Conservation (phyloP, 164 flowering plant genomes). For the Sedum album region DNA sequence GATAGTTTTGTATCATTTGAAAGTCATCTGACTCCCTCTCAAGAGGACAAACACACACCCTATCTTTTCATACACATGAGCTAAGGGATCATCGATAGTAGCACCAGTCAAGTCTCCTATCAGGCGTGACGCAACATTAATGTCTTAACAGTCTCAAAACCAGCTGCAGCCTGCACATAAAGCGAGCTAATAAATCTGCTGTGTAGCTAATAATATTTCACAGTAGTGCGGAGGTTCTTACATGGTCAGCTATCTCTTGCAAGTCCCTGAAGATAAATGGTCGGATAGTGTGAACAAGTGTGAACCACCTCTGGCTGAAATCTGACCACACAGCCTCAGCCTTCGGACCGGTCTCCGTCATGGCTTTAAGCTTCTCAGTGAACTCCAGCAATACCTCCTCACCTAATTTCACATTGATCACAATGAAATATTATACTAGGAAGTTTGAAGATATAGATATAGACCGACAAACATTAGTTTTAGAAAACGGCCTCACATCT, state of each 20-base stretch:
- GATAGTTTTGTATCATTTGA: slow-evolving; percentile 59
- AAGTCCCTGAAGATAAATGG: slow-evolving; percentile 49
- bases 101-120: slow-evolving; percentile 67
- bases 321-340: slow-evolving; percentile 51
- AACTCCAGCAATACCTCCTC: slow-evolving; percentile 46
- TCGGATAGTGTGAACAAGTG: slow-evolving; percentile 55
- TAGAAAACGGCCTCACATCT: slow-evolving; percentile 34
- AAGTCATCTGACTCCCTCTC: slow-evolving; percentile 62
- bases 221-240: slow-evolving; percentile 16
- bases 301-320: slow-evolving; percentile 69
- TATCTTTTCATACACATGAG: slow-evolving; percentile 42
- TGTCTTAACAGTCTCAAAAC: slow-evolving; percentile 56
- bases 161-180: slow-evolving; percentile 49
- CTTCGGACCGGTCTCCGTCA: slow-evolving; percentile 29
- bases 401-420: slow-evolving; percentile 30
- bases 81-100: slow-evolving; percentile 67
- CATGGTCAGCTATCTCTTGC: slow-evolving; percentile 67
- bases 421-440: neutral
- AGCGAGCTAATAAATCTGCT: too few species aligned
- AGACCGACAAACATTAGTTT: neutral
- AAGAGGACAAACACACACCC: slow-evolving; percentile 44
- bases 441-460: too few species aligned
- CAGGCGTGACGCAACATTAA: slow-evolving; percentile 52
- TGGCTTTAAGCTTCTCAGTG: slow-evolving; percentile 31
- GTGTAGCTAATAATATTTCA: neutral